Percentiles rank a stretch among this genome's conserved stretches.
phyloP scores from a whole-genome alignment of 2,329 filamentous ascomycete genomes.

The Elsinoe australis region DNA sequence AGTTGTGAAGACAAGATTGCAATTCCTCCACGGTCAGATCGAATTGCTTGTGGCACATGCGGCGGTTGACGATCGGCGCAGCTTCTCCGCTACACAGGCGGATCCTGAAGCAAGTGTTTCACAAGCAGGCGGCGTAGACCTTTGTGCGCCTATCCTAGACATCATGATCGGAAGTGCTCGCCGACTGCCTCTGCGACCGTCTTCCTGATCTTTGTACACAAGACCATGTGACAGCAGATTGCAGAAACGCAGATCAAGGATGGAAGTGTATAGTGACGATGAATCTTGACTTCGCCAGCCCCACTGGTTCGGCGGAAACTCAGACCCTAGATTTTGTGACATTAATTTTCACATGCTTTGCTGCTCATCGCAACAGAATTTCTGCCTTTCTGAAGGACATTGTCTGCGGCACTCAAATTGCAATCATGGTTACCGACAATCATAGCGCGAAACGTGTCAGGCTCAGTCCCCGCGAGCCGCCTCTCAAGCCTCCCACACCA shows the following conservation, averaged over 20 bases:
- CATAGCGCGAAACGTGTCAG: background rate
- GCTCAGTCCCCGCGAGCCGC: background rate
- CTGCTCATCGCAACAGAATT: background rate
- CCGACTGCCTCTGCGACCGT: too few relatives aligned
- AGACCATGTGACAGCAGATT: too few relatives aligned
- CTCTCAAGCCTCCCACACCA: background rate
- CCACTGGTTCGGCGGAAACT: slow-evolving; percentile 7
- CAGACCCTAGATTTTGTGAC: slow-evolving; percentile 7
- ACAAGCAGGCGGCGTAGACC: background rate
- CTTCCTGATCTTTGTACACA: too few relatives aligned
- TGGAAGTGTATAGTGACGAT: too few relatives aligned
- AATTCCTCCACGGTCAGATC: background rate
- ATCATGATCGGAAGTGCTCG: background rate
- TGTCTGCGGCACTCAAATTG: too few relatives aligned
- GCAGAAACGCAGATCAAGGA: too few relatives aligned
- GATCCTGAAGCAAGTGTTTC: background rate
- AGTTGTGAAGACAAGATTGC: background rate
- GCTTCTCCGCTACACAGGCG: slow-evolving; percentile 2
- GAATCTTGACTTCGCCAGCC: background rate
- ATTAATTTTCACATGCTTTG: background rate
- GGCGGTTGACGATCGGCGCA: slow-evolving; percentile 14
- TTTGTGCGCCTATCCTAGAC: background rate
- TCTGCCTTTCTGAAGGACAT: too few relatives aligned
- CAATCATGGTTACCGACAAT: background rate
- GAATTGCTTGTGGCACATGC: slow-evolving; percentile 9